These are phyloP conservation scores for Nakazawaea ernobii DNA, from an alignment of 805 yeast genomes.

Conservation along the genomic window DNA sequence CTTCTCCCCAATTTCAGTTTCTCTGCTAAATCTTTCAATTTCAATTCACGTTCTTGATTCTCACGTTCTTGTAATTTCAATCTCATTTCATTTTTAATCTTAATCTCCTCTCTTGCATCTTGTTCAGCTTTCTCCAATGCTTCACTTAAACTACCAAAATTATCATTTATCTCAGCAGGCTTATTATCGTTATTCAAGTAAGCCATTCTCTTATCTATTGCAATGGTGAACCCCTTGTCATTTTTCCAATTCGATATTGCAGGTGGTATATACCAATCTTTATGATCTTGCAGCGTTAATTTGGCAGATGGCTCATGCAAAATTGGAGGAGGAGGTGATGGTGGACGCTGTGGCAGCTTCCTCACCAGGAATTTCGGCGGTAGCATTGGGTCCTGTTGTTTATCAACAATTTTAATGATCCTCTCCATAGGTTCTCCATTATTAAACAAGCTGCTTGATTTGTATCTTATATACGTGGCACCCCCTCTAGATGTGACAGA, in stretches of 20 bases:
- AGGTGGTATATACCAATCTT: conserved; percentile 83
- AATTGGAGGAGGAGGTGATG: conserved; percentile 56
- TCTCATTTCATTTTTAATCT: conserved; percentile 42
- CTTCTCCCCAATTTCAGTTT: conserved; percentile 34
- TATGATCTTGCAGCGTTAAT: conserved; percentile 66
- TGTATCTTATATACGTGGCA: conserved; percentile 40
- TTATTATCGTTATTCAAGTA: conserved; percentile 35
- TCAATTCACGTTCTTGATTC: conserved; percentile 43
- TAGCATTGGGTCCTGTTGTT: conserved; percentile 75
- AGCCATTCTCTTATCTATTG: conserved; percentile 71
- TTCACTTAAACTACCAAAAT: conserved; percentile 55
- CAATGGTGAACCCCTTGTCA: conserved; percentile 81
- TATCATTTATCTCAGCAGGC: conserved; percentile 41
- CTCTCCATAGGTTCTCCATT: conserved; percentile 29
- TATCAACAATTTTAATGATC: conserved; percentile 60
- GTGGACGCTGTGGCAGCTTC: conserved; percentile 64
- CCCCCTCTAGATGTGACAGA: conserved; percentile 21
- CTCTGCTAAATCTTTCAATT: conserved; percentile 42
- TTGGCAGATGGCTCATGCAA: conserved; percentile 51
- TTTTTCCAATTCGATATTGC: conserved; percentile 95
- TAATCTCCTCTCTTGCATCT: conserved; percentile 51
- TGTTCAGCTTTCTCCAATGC: conserved; percentile 71
- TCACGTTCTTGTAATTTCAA: conserved; percentile 45
- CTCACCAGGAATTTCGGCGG: conserved; percentile 74
- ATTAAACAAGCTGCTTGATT: conserved; percentile 31